phyloP scores from a whole-genome alignment of 2,329 filamentous ascomycete species.

The Monosporascus sp. region DNA sequence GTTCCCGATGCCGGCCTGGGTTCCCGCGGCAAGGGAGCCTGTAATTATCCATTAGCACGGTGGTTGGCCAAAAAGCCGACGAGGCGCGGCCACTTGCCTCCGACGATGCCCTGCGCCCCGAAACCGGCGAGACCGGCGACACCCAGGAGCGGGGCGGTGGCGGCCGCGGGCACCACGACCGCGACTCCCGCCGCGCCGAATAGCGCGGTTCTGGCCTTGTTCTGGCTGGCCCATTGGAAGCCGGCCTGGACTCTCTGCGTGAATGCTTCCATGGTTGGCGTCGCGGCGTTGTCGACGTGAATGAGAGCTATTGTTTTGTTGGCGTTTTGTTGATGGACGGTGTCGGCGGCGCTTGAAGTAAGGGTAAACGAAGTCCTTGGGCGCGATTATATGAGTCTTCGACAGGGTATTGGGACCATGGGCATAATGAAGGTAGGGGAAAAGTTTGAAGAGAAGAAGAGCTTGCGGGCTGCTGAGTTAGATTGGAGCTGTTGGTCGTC shows the following conservation, averaged over 20 bases:
- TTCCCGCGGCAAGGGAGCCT: slow-evolving; percentile 16
- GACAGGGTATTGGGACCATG: no score
- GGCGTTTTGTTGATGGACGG: no score
- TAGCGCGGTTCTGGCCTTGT: slow-evolving; percentile 9
- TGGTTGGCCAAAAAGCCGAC: background rate
- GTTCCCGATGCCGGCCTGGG: slow-evolving; percentile 16
- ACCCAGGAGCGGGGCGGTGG: slow-evolving; percentile 9
- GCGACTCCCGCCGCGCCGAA: slow-evolving; percentile 2
- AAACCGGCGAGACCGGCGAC: slow-evolving; percentile 16
- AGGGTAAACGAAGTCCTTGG: no score
- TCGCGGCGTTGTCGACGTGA: no score
- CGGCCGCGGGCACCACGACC: slow-evolving; percentile 7
- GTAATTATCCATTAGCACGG: background rate
- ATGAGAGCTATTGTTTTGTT: no score
- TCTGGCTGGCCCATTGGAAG: slow-evolving; percentile 8
- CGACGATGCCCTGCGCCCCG: slow-evolving; percentile 9
- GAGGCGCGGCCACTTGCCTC: slow-evolving; percentile 7
- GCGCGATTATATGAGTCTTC: no score
- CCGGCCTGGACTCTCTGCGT: background rate
- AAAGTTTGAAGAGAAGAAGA: no score
- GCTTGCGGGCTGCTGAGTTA: no score
- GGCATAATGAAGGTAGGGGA: no score
- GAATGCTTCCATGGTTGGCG: no score
- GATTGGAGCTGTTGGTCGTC: no score
- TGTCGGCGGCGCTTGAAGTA: no score